Percentiles rank a stretch among this genome's conserved stretches.
Evolutionary conservation across 179 eudicot species (phyloP).

Genomic region (Sideroxylon spinosum): DNA sequence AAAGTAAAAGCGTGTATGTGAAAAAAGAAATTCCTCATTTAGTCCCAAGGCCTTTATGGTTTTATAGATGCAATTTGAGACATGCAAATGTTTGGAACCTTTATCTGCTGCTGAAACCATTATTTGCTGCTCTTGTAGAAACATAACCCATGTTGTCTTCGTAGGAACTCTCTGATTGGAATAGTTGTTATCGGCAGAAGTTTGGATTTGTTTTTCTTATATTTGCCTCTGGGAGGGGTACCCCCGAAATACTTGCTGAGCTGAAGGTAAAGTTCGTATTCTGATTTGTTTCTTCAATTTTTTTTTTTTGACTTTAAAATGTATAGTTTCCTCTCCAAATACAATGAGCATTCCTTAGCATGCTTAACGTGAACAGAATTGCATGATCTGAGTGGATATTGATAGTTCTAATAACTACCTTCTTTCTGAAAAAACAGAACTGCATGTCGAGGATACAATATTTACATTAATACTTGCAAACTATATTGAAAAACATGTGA

Average conservation of each 20-base stretch:
- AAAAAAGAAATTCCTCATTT: not conserved
- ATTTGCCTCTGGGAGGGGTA: constrained; percentile 86
- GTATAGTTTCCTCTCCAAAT: not conserved
- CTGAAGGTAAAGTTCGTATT: constrained; percentile 51
- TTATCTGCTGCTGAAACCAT: constrained; percentile 6
- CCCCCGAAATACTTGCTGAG: constrained; percentile 76
- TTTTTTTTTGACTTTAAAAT: not conserved
- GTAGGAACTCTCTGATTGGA: constrained; percentile 85
- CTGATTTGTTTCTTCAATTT: not conserved
- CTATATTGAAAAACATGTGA: no score
- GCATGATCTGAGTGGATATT: not conserved
- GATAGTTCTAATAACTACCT: not conserved
- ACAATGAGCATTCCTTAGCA: not conserved
- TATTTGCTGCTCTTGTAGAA: not conserved
- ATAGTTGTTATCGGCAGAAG: constrained; percentile 57
- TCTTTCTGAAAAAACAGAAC: not conserved
- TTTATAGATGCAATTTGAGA: not conserved
- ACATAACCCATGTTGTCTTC: not conserved
- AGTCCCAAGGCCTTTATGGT: not conserved
- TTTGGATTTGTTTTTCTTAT: constrained; percentile 89
- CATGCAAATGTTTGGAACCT: not conserved
- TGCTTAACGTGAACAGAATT: constrained; percentile 2
- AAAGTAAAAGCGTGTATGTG: no score
- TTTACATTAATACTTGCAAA: no score
- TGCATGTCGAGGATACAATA: not conserved